These are phyloP conservation scores for Cystofilobasidium capitatum DNA, from an alignment of 768 basidiomycete genomes.

Conservation along the genomic window DNA sequence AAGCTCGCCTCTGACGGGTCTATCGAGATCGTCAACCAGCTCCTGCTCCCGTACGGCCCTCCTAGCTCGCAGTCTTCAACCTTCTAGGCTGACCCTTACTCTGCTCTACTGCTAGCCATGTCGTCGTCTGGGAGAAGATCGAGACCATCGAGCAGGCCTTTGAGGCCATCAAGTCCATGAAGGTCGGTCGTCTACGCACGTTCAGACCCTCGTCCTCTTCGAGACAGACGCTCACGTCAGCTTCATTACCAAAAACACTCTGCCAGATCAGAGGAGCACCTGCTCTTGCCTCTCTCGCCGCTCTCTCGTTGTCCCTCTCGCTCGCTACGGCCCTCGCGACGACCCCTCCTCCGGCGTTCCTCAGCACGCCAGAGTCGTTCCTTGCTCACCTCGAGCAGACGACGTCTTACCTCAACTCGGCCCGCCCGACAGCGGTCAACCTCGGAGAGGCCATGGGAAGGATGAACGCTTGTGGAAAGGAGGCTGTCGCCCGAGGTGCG, in stretches of 20 bases:
- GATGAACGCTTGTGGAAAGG: constrained; percentile 44
- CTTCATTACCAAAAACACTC: background rate
- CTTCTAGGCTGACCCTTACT: constrained; percentile 42
- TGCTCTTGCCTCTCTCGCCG: constrained; percentile 85
- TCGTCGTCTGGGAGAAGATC: constrained; percentile 43
- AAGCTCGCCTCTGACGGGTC: constrained; percentile 43
- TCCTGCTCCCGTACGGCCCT: constrained; percentile 55
- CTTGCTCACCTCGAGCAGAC: constrained; percentile 50
- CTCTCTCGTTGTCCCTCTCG: constrained; percentile 61
- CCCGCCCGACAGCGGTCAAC: constrained; percentile 95
- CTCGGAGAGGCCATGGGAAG: constrained; percentile 75
- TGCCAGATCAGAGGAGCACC: constrained; percentile 76
- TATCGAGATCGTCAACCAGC: constrained; percentile 84
- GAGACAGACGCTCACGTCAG: background rate
- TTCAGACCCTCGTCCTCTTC: background rate
- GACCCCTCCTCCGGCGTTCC: constrained; percentile 48
- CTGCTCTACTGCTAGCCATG: constrained; percentile 39
- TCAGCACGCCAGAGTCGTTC: constrained; percentile 51
- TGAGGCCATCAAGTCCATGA: constrained; percentile 94
- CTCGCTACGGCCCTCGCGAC: constrained; percentile 50
- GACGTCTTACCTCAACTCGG: constrained; percentile 65
- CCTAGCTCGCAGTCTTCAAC: background rate
- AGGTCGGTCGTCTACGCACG: constrained; percentile 45
- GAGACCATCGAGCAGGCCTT: constrained; percentile 71
- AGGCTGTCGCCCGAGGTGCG: constrained; percentile 18